A percentile compares a stretch with the other conserved stretches of the same genome.
Evolutionary conservation across 805 yeast species (phyloP).

Genomic region (Candida sithepensis): DNA sequence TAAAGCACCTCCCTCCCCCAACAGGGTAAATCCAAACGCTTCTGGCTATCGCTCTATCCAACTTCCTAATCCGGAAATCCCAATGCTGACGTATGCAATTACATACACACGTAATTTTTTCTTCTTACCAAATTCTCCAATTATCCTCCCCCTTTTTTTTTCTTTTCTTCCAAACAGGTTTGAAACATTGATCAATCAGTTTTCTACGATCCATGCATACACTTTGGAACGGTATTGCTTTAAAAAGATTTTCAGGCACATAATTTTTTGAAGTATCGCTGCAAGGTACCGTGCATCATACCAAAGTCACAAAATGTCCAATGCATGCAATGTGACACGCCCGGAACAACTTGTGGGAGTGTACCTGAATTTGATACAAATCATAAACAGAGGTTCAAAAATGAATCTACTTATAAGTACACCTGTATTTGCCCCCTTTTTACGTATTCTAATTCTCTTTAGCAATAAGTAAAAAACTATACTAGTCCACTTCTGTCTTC

Average conservation of each 20-base stretch:
- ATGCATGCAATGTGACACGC: background rate
- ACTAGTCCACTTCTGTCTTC: background rate
- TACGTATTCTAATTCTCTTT: background rate
- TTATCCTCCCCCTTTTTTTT: background rate
- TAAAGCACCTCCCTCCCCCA: no score
- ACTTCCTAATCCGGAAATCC: background rate
- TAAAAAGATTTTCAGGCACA: background rate
- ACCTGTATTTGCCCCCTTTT: background rate
- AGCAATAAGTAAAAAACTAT: no score
- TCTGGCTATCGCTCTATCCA: background rate
- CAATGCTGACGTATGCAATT: background rate
- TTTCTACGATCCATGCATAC: background rate
- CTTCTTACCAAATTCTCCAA: background rate
- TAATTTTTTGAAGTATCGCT: background rate
- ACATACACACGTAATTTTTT: no score
- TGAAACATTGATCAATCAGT: background rate
- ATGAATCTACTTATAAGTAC: background rate
- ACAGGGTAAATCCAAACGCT: background rate
- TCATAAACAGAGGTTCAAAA: background rate
- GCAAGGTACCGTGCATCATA: background rate
- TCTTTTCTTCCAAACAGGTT: background rate
- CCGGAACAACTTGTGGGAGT: background rate
- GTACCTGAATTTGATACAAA: conserved; percentile 1
- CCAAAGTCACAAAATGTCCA: no score
- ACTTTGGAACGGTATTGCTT: background rate